Evolutionary conservation across 129 eudicot species (phyloP).

Genomic region (Mikania micrantha): DNA sequence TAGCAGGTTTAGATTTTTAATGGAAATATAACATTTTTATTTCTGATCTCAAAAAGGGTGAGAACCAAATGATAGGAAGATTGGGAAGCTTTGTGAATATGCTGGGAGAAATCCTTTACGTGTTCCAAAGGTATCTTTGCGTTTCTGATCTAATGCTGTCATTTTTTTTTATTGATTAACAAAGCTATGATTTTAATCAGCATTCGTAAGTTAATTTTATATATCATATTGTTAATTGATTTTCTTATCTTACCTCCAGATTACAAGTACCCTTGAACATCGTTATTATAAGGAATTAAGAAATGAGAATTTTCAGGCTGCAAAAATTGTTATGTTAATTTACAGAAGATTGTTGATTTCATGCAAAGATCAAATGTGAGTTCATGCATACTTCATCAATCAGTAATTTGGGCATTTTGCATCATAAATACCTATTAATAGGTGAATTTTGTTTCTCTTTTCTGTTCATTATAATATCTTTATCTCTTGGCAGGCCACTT

Average conservation of each 20-base stretch:
- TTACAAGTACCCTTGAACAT: conserved; percentile 76
- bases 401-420: neutral
- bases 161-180: neutral
- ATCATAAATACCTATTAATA: neutral
- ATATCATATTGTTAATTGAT: neutral
- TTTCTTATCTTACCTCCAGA: conserved; percentile 44
- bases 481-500: conserved; percentile 64
- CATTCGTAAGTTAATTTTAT: neutral
- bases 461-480: neutral
- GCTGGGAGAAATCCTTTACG: conserved; percentile 95
- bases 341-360: conserved; percentile 67
- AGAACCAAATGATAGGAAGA: conserved; percentile 81
- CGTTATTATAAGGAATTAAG: conserved; percentile 90
- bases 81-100: conserved; percentile 95
- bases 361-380: conserved; percentile 96
- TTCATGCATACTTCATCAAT: conserved; percentile 16
- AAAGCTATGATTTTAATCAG: neutral
- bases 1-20: neutral
- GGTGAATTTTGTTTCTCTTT: neutral
- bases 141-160: conserved; percentile 1
- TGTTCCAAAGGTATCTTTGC: conserved; percentile 73
- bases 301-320: conserved; percentile 54
- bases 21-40: neutral
- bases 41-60: conserved; percentile 49
- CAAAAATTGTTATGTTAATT: conserved; percentile 70